Percentiles rank a stretch among this genome's conserved stretches.
phyloP scores from a whole-genome alignment of 2,329 filamentous ascomycete genomes.

The Fusarium temperatum region DNA sequence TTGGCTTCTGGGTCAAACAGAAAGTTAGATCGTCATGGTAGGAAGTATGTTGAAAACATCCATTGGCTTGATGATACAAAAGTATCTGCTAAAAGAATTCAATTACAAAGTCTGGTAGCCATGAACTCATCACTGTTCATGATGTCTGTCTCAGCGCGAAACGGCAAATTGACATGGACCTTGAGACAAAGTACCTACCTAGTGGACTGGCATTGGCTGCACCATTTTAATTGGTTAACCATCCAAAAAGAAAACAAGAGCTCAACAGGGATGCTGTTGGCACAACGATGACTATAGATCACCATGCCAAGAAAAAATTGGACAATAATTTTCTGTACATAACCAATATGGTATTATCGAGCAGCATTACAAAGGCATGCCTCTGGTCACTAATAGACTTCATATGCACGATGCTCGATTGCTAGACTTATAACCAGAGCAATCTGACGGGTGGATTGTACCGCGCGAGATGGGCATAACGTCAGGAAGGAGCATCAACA shows the following conservation, averaged over 20 bases:
- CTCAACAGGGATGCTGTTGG: conserved; percentile 6
- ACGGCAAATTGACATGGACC: background rate
- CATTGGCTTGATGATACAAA: background rate
- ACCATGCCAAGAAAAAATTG: background rate
- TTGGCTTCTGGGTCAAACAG: conserved; percentile 15
- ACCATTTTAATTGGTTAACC: conserved; percentile 10
- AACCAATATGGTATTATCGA: background rate
- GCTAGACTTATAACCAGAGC: background rate
- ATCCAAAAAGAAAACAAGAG: conserved; percentile 22
- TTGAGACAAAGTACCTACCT: background rate
- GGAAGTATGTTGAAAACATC: background rate
- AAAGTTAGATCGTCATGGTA: background rate
- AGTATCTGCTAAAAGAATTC: background rate
- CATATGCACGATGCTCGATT: background rate
- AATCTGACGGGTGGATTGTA: background rate
- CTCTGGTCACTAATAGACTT: background rate
- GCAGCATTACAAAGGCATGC: background rate
- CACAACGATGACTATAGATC: conserved; percentile 19
- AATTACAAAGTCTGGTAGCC: background rate
- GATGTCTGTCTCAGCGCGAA: conserved; percentile 1
- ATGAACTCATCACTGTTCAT: background rate
- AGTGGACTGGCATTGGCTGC: background rate
- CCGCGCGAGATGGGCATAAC: background rate
- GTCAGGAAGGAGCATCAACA: background rate
- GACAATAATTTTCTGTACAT: background rate